Evolutionary conservation across 345 rosid species (phyloP).

Genomic region (Populus ilicifolia): DNA sequence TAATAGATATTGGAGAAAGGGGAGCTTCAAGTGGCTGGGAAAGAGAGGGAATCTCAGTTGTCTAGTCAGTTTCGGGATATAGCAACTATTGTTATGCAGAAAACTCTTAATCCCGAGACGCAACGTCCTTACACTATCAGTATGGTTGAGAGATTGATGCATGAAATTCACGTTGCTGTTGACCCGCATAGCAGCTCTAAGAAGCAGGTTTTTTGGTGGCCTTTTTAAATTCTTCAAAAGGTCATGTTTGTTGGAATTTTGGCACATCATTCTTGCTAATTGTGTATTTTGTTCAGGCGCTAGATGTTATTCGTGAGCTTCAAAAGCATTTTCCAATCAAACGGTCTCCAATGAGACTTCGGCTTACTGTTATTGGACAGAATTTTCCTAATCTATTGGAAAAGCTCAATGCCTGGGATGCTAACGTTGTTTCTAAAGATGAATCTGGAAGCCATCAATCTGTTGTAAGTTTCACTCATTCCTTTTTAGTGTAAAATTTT

Average conservation of each 20-base stretch:
- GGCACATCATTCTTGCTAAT: background rate
- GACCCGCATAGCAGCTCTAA: conserved; percentile 84
- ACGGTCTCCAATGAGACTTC: conserved; percentile 87
- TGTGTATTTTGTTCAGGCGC: conserved; percentile 48
- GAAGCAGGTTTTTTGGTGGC: conserved; percentile 62
- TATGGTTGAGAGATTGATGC: conserved; percentile 93
- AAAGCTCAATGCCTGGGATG: conserved; percentile 60
- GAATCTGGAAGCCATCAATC: conserved; percentile 62
- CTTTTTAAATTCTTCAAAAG: background rate
- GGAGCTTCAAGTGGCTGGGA: conserved; percentile 97
- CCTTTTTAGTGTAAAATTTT: background rate
- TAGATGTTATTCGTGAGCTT: conserved; percentile 89
- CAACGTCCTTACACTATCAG: conserved; percentile 89
- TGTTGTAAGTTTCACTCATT: conserved; percentile 47
- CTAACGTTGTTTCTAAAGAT: conserved; percentile 67
- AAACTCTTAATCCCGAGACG: conserved; percentile 88
- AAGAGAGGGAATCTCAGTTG: conserved; percentile 88
- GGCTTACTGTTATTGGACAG: conserved; percentile 48
- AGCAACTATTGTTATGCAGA: conserved; percentile 93
- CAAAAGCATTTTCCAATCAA: conserved; percentile 90
- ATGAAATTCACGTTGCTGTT: conserved; percentile 88
- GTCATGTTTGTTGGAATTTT: background rate
- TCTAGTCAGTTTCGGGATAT: conserved; percentile 93
- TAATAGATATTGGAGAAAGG: conserved; percentile 87
- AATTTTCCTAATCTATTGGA: conserved; percentile 49